A percentile compares a stretch with the other conserved stretches of the same genome.
Evolutionary conservation across 2,329 filamentous ascomycete genomes (phyloP).

Genomic region (Penicillium sp.): DNA sequence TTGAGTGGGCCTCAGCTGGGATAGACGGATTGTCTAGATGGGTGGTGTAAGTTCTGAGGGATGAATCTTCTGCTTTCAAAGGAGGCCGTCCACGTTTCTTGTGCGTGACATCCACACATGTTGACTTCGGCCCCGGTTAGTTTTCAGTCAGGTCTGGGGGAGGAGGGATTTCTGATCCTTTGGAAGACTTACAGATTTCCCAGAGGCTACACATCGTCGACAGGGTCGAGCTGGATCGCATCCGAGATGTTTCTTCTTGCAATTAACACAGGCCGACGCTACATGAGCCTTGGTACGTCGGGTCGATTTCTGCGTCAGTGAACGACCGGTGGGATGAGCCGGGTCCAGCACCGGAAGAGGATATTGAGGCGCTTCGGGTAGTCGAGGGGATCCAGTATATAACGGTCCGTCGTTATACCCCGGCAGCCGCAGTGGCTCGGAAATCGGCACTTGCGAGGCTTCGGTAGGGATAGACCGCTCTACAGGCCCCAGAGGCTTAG

Average conservation of each 20-base stretch:
- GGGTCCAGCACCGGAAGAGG: slow-evolving; percentile 26
- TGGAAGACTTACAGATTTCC: slow-evolving; percentile 45
- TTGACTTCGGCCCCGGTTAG: slow-evolving; percentile 33
- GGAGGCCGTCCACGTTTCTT: slow-evolving; percentile 50
- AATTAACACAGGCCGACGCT: slow-evolving; percentile 52
- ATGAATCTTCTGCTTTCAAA: slow-evolving; percentile 45
- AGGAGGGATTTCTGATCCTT: background rate
- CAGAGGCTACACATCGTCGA: slow-evolving; percentile 48
- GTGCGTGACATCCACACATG: slow-evolving; percentile 50
- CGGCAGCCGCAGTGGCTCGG: slow-evolving; percentile 21
- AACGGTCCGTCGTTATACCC: slow-evolving; percentile 20
- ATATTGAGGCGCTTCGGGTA: slow-evolving; percentile 27
- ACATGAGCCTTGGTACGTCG: slow-evolving; percentile 51
- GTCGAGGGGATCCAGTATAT: slow-evolving; percentile 12
- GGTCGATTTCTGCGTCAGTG: slow-evolving; percentile 41
- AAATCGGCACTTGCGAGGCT: slow-evolving; percentile 18
- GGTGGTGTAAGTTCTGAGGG: slow-evolving; percentile 33
- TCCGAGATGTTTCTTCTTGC: slow-evolving; percentile 51
- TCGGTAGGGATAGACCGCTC: slow-evolving; percentile 13
- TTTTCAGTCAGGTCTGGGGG: background rate
- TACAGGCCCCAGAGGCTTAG: slow-evolving; percentile 31
- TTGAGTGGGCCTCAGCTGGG: slow-evolving; percentile 28
- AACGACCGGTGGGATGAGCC: slow-evolving; percentile 24
- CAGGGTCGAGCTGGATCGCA: slow-evolving; percentile 50
- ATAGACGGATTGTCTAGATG: slow-evolving; percentile 29